A percentile compares a stretch with the other conserved stretches of the same genome.
Conservation (phyloP, 257 asterid species). For the Sherardia arvensis region DNA sequence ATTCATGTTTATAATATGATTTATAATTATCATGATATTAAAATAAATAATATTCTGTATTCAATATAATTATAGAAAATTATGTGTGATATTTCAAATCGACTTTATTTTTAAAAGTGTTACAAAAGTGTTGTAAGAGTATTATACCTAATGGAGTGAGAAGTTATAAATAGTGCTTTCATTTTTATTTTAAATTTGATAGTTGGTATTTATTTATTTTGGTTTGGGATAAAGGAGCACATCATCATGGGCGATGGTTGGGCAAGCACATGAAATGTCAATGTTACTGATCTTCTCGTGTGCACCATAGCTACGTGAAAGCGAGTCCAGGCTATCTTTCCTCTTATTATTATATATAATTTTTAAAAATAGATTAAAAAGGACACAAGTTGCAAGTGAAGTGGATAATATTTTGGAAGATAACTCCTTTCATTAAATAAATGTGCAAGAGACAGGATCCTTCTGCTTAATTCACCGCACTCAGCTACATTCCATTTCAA, state of each 20-base stretch:
- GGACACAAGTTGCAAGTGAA: conserved; percentile 4
- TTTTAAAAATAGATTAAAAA: too few species aligned
- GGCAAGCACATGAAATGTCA: not conserved
- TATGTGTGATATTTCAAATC: too few species aligned
- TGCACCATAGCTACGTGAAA: not conserved
- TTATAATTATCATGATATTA: too few species aligned
- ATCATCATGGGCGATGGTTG: not conserved
- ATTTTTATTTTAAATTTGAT: too few species aligned
- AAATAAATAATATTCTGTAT: too few species aligned
- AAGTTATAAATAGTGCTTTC: too few species aligned
- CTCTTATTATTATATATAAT: conserved; percentile 3
- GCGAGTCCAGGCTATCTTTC: not conserved
- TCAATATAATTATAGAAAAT: too few species aligned
- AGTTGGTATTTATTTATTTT: too few species aligned
- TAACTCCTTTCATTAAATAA: not conserved
- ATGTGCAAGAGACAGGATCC: not conserved
- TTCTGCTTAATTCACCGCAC: not conserved
- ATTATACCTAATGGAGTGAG: too few species aligned
- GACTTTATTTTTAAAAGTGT: too few species aligned
- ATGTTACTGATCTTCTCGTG: conserved; percentile 18
- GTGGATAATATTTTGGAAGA: not conserved
- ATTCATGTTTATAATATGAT: too few species aligned
- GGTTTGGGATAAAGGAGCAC: not conserved
- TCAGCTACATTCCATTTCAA: not conserved
- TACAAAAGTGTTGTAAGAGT: too few species aligned